These are phyloP conservation scores for Odontarrhena argentea DNA, from an alignment of 345 rosid species.

Conservation along the genomic window DNA sequence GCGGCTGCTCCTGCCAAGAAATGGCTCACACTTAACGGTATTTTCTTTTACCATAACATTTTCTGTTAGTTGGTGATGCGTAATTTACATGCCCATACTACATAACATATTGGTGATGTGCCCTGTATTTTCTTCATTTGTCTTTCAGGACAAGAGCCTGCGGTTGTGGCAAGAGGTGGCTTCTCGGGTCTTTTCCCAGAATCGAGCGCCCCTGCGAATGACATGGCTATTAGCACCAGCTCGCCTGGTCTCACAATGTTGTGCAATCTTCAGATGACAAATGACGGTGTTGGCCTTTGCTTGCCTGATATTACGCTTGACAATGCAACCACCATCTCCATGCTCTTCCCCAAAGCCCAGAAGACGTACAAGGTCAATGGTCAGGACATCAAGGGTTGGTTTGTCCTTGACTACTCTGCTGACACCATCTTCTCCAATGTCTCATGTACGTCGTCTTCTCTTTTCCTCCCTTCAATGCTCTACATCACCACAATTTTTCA, in stretches of 20 bases:
- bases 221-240: slow-evolving; percentile 44
- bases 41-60: not conserved
- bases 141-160: slow-evolving; percentile 59
- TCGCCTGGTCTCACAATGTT: slow-evolving; percentile 45
- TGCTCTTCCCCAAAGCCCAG: slow-evolving; percentile 41
- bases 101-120: slow-evolving; percentile 8
- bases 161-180: slow-evolving; percentile 78
- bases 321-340: slow-evolving; percentile 55
- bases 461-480: slow-evolving; percentile 3
- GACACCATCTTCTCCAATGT: slow-evolving; percentile 49
- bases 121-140: not conserved
- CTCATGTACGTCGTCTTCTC: slow-evolving; percentile 44
- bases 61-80: not conserved
- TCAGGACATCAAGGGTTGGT: slow-evolving; percentile 60
- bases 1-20: slow-evolving; percentile 38
- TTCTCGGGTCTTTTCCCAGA: slow-evolving; percentile 81
- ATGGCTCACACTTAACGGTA: slow-evolving; percentile 70
- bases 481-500: slow-evolving; percentile 6
- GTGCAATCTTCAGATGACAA: slow-evolving; percentile 74
- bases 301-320: slow-evolving; percentile 56
- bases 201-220: slow-evolving; percentile 50
- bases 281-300: slow-evolving; percentile 74
- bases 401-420: slow-evolving; percentile 52
- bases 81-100: not conserved
- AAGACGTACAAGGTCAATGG: slow-evolving; percentile 63